phyloP scores from a whole-genome alignment of 768 basidiomycete species.

The Agrocybe praecox region DNA sequence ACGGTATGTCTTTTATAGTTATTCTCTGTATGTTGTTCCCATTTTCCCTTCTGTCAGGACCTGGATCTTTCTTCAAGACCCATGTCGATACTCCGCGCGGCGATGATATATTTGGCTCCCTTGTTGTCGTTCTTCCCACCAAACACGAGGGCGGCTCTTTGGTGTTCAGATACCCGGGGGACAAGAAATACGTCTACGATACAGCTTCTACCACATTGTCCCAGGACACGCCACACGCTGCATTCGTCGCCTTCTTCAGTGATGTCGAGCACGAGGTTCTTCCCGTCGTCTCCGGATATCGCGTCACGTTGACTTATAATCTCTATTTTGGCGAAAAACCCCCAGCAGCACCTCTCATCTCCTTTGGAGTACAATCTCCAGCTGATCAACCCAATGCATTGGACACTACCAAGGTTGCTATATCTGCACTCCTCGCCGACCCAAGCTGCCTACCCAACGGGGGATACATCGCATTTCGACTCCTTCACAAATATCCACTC shows the following conservation, averaged over 20 bases:
- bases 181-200: slow-evolving; percentile 35
- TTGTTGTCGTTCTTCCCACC: slow-evolving; percentile 48
- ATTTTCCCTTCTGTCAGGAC: no score
- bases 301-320: slow-evolving; percentile 45
- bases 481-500: slow-evolving; percentile 39
- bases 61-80: slow-evolving; percentile 45
- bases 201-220: slow-evolving; percentile 25
- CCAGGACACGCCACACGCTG: slow-evolving; percentile 8
- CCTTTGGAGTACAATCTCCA: no score
- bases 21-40: neutral
- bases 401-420: neutral
- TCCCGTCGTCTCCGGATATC: slow-evolving; percentile 33
- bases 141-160: slow-evolving; percentile 19
- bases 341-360: no score
- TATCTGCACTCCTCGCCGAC: neutral
- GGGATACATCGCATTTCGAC: slow-evolving; percentile 41
- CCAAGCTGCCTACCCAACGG: slow-evolving; percentile 37
- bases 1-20: neutral
- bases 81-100: slow-evolving; percentile 48
- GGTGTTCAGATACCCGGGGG: slow-evolving; percentile 27
- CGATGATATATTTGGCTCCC: slow-evolving; percentile 48
- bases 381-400: neutral
- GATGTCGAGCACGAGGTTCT: slow-evolving; percentile 43
- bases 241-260: slow-evolving; percentile 37
- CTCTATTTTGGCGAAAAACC: slow-evolving; percentile 26